Evolutionary conservation across 305 asterid genomes (phyloP), one percentile per base, ranked within the genome.

Genomic region (Caryopteris hybrid): DNA sequence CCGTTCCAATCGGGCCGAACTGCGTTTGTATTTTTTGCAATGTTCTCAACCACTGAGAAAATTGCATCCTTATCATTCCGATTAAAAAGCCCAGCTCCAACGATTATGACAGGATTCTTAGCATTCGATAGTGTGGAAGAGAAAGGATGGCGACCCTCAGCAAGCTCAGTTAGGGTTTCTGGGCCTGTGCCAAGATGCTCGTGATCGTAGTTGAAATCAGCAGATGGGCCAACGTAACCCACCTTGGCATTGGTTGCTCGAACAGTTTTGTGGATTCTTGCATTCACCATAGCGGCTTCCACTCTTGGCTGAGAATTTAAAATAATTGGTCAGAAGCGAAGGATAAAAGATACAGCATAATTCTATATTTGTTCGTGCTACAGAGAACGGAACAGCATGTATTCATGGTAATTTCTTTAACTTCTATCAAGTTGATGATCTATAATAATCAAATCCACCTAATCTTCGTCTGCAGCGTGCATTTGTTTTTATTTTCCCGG

Each of bases 251-350:
- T 83, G 72, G 85, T 87, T 60, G 96, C 96, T 68, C 79, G 66
- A 43, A 94, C 97, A 47, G 97, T 86, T 87, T 94, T 94, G 41
- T 59, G 81, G 50, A 94, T 94, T 81, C 97, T 82, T 64, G 99
- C 96, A 59, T 94, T 94, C 80, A 94, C 97, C 95, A 94, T 91
- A 27, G 99, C 96, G 39, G 96, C 99, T 80, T 94, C 99, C 25
- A 84, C 90, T 66, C 97, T 87, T 56, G 99, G 99, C 99, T 94
- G 90, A 69, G 53, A 87, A 78, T 70, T 70, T 59, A 79, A 66
- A 60, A 66, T 22, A 69, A 48, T 53, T 38, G 76, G 48, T 38
- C 36, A 53, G 18, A 52, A 66, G 36, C 43, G 9, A 43, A 17
- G 20, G 60, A 46, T 3, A 66, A 36, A 64, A 70, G 41, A 23